A percentile compares a stretch with the other conserved stretches of the same genome.
These are phyloP conservation scores for Talinum fruticosum DNA, from an alignment of 148 eudicot species.

Conservation along the genomic window DNA sequence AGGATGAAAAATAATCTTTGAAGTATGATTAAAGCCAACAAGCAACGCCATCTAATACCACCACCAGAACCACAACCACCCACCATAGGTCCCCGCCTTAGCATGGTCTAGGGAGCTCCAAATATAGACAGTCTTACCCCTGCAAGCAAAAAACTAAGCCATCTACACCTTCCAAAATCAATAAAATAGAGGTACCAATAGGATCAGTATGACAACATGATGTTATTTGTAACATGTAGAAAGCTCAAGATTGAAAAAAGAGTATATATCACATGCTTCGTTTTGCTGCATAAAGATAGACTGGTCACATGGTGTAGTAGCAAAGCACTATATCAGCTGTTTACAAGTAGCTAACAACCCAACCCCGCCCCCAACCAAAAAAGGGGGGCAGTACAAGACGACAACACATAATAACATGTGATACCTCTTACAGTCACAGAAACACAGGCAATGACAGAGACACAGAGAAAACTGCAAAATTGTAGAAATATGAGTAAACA, in stretches of 20 bases:
- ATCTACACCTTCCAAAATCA: too few species aligned
- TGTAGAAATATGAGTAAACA: slow-evolving; percentile 32
- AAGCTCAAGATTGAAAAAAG: neutral
- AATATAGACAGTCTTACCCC: too few species aligned
- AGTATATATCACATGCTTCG: neutral
- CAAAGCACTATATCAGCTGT: neutral
- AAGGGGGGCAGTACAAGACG: too few species aligned
- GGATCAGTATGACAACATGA: neutral
- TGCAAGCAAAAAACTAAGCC: too few species aligned
- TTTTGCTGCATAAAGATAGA: neutral
- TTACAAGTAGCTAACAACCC: neutral
- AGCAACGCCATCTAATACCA: too few species aligned
- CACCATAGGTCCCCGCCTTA: too few species aligned
- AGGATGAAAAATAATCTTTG: too few species aligned
- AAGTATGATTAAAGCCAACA: too few species aligned
- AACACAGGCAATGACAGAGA: slow-evolving; percentile 7
- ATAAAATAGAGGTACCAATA: too few species aligned
- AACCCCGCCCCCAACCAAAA: too few species aligned
- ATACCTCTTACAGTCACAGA: neutral
- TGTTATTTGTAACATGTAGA: neutral
- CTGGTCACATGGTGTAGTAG: neutral
- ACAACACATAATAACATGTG: neutral
- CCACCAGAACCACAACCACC: too few species aligned
- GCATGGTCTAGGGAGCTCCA: too few species aligned
- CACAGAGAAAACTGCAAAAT: slow-evolving; percentile 17